phyloP scores from a whole-genome alignment of 176 grass and related monocot species.

The Panicum miliaceum region DNA sequence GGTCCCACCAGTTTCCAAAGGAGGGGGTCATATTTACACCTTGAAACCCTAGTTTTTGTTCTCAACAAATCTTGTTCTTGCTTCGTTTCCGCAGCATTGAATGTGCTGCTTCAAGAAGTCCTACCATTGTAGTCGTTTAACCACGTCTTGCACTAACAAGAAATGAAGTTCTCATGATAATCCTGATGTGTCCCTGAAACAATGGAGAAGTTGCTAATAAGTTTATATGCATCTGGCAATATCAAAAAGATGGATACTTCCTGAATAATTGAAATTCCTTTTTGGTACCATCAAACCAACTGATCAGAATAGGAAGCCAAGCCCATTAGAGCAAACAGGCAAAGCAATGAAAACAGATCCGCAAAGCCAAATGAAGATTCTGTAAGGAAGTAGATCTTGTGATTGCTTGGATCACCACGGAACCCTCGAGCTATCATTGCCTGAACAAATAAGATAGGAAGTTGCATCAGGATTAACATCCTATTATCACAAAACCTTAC shows the following conservation, averaged over 20 bases:
- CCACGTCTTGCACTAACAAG: neutral
- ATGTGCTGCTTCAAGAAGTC: neutral
- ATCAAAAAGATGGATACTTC: slow-evolving; percentile 36
- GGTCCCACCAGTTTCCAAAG: neutral
- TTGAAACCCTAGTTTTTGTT: neutral
- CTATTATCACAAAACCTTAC: slow-evolving; percentile 19
- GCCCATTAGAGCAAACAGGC: slow-evolving; percentile 65
- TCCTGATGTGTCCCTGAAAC: slow-evolving; percentile 20
- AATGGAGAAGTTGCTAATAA: neutral
- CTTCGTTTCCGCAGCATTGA: neutral
- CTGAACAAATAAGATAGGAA: slow-evolving; percentile 50
- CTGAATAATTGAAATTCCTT: neutral
- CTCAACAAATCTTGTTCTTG: neutral
- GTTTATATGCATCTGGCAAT: neutral
- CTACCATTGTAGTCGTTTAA: neutral
- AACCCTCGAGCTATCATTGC: slow-evolving; percentile 96
- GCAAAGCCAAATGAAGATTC: slow-evolving; percentile 73
- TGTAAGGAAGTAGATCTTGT: slow-evolving; percentile 84
- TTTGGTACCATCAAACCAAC: slow-evolving; percentile 55
- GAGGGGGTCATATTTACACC: neutral
- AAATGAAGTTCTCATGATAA: neutral
- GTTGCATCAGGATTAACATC: slow-evolving; percentile 9
- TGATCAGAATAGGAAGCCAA: slow-evolving; percentile 69
- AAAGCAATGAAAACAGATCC: slow-evolving; percentile 82
- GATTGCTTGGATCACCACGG: slow-evolving; percentile 69